These are phyloP conservation scores for Silybum marianum DNA, from an alignment of 129 eudicot genomes.

Conservation along the genomic window DNA sequence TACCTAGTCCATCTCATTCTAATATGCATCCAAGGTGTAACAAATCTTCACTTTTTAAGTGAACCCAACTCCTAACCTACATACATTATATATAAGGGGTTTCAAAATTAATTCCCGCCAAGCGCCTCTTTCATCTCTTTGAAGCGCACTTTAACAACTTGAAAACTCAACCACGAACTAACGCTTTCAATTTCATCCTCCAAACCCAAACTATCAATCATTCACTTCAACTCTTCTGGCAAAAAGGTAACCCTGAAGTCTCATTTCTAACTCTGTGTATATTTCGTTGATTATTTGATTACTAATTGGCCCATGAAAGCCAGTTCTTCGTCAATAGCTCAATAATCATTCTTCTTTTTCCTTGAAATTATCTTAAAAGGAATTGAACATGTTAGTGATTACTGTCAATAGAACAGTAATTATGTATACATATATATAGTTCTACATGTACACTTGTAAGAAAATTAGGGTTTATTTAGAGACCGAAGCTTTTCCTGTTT, in stretches of 20 bases:
- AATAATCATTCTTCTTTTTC: not conserved
- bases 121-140: not conserved
- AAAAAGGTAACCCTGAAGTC: constrained; percentile 12
- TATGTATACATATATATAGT: not conserved
- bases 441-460: not conserved
- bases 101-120: constrained; percentile 19
- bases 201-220: constrained; percentile 6
- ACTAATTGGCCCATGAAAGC: not conserved
- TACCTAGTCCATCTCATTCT: no score
- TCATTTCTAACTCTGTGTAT: not conserved
- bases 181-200: constrained; percentile 19
- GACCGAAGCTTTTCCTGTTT: not conserved
- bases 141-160: constrained; percentile 1
- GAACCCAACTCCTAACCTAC: no score
- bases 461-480: constrained; percentile 23
- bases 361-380: not conserved
- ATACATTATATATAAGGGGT: not conserved
- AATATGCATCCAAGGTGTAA: no score
- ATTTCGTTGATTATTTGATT: constrained; percentile 7
- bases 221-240: not conserved
- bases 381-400: not conserved
- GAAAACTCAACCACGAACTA: constrained; percentile 9
- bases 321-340: not conserved
- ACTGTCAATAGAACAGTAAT: not conserved
- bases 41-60: no score